phyloP scores from a whole-genome alignment of 192 early-diverging fungal genomes.

The Rhizophlyctis rosea region DNA sequence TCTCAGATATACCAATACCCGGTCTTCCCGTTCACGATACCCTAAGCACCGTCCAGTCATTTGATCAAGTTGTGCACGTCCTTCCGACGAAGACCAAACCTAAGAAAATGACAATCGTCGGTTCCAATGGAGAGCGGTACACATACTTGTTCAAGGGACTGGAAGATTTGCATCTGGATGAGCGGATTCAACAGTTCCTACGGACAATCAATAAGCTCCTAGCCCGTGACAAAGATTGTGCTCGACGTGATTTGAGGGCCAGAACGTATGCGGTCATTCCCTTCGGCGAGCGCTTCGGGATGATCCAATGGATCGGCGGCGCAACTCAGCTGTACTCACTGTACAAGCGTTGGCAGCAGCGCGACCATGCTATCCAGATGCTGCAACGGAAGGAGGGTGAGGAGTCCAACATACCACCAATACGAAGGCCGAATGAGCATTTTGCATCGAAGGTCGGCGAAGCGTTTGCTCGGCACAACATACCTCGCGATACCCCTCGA shows the following conservation, averaged over 20 bases:
- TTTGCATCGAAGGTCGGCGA: conserved; percentile 38
- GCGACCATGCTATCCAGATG: conserved; percentile 56
- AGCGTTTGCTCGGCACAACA: conserved; percentile 53
- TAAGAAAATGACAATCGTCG: conserved; percentile 70
- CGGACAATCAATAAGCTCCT: conserved; percentile 61
- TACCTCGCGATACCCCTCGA: conserved; percentile 52
- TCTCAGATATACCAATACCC: conserved; percentile 53
- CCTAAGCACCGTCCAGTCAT: conserved; percentile 45
- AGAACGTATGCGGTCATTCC: conserved; percentile 80
- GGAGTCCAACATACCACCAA: conserved; percentile 26
- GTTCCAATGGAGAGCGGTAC: conserved; percentile 54
- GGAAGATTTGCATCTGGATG: conserved; percentile 91
- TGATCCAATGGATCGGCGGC: conserved; percentile 93
- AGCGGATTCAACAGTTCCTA: conserved; percentile 83
- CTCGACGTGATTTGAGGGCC: conserved; percentile 36
- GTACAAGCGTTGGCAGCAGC: conserved; percentile 75
- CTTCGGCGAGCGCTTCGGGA: conserved; percentile 80
- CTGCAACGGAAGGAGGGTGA: conserved; percentile 48
- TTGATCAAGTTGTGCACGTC: conserved; percentile 49
- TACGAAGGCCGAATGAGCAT: conserved; percentile 41
- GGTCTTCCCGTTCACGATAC: conserved; percentile 21
- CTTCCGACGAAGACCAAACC: conserved; percentile 90
- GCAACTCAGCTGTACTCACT: conserved; percentile 74
- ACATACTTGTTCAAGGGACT: conserved; percentile 87
- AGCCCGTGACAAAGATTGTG: conserved; percentile 45